Evolutionary conservation across 192 early-diverging fungal species (phyloP).

Genomic region (Podila horticola): DNA sequence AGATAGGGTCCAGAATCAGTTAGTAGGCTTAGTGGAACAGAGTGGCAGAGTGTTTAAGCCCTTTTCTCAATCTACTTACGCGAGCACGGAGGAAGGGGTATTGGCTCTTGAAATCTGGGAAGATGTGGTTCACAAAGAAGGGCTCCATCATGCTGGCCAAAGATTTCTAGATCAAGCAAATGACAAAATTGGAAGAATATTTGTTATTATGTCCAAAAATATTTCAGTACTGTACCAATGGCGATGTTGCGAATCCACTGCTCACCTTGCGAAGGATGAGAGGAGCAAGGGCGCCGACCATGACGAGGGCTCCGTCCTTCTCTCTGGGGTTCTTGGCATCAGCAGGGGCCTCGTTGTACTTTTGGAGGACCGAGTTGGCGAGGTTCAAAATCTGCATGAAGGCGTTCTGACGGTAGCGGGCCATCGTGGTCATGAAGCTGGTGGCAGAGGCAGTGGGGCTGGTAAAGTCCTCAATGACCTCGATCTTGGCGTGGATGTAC

Average conservation of each 20-base stretch:
- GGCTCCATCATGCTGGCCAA: slow-evolving; percentile 80
- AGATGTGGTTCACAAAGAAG: slow-evolving; percentile 87
- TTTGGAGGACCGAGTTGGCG: slow-evolving; percentile 78
- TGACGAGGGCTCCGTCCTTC: slow-evolving; percentile 92
- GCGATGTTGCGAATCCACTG: background rate
- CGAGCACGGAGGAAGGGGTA: slow-evolving; percentile 85
- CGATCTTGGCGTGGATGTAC: slow-evolving; percentile 84
- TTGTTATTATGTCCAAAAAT: background rate
- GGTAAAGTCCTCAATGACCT: slow-evolving; percentile 87
- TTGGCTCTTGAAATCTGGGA: slow-evolving; percentile 90
- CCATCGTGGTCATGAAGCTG: slow-evolving; percentile 82
- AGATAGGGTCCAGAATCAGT: no score
- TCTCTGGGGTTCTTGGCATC: slow-evolving; percentile 76
- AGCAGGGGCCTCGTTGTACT: slow-evolving; percentile 73
- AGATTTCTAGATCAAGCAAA: slow-evolving; percentile 60
- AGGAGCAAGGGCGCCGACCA: slow-evolving; percentile 83
- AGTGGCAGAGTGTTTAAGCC: no score
- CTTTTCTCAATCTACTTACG: slow-evolving; percentile 54
- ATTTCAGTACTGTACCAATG: background rate
- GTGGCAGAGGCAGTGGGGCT: slow-evolving; percentile 78
- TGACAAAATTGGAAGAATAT: background rate
- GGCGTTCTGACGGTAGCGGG: slow-evolving; percentile 81
- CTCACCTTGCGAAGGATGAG: slow-evolving; percentile 70
- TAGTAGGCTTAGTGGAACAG: no score
- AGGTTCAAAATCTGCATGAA: slow-evolving; percentile 84